Conservation (phyloP, 305 asterid genomes). For the Nicotiana rustica region DNA sequence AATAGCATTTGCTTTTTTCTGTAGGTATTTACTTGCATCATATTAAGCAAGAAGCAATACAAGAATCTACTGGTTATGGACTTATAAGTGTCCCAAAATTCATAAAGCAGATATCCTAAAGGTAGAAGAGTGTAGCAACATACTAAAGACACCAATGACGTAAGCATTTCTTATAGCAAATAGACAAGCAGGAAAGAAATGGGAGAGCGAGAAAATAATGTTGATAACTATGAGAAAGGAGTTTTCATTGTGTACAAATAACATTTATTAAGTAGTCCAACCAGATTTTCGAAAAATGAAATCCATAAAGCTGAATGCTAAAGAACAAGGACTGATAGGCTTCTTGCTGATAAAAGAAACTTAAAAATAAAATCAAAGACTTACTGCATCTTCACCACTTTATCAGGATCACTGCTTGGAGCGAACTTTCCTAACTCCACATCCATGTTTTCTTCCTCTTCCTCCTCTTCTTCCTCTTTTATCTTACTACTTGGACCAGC, state of each 20-base stretch:
- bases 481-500: slow-evolving; percentile 58
- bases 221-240: background rate
- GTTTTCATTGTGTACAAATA: background rate
- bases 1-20: background rate
- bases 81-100: background rate
- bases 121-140: background rate
- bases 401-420: slow-evolving; percentile 71
- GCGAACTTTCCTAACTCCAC: slow-evolving; percentile 76
- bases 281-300: background rate
- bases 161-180: background rate
- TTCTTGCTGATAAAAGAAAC: background rate
- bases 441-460: slow-evolving; percentile 92
- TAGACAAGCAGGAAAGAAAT: background rate
- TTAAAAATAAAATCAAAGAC: slow-evolving; percentile 39
- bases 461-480: slow-evolving; percentile 93
- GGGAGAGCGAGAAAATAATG: background rate
- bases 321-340: background rate
- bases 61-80: background rate
- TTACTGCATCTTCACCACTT: slow-evolving; percentile 92
- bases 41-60: background rate
- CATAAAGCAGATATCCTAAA: background rate
- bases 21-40: background rate
- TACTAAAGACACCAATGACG: background rate
- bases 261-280: background rate
- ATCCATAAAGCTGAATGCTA: background rate